Evolutionary conservation across 495 filamentous ascomycete species (phyloP).

Genomic region (Aspergillus kassunensis): DNA sequence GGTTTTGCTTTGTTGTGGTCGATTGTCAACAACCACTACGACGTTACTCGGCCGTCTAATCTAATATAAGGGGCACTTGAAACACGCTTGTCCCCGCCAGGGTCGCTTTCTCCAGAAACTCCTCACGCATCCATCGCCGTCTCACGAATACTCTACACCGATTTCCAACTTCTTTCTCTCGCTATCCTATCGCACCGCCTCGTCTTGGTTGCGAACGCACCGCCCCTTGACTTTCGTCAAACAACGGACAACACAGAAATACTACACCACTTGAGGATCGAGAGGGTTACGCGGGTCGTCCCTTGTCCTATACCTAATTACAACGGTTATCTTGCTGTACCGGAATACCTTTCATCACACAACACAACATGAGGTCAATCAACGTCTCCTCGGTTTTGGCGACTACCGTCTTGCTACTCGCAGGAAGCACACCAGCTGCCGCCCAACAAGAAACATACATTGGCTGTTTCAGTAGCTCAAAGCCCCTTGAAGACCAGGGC

Average conservation of each 20-base stretch:
- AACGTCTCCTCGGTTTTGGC: constrained; percentile 26
- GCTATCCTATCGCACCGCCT: background rate
- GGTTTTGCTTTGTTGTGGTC: background rate
- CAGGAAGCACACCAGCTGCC: constrained; percentile 16
- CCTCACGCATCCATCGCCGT: constrained; percentile 10
- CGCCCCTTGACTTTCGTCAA: background rate
- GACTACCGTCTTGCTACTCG: constrained; percentile 28
- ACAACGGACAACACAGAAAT: background rate
- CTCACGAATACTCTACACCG: constrained; percentile 4
- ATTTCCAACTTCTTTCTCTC: constrained; percentile 2
- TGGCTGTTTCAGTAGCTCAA: constrained; percentile 32
- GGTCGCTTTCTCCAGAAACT: constrained; percentile 8
- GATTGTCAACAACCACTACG: constrained; percentile 7
- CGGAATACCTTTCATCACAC: constrained; percentile 1
- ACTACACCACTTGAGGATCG: constrained; percentile 14
- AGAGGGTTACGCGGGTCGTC: constrained; percentile 48
- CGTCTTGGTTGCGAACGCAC: background rate
- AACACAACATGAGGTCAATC: constrained; percentile 30
- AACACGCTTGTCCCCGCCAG: constrained; percentile 23
- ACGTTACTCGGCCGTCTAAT: constrained; percentile 11
- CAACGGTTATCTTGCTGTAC: constrained; percentile 14
- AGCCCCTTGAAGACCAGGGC: constrained; percentile 29
- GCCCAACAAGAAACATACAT: constrained; percentile 24
- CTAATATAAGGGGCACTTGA: constrained; percentile 23
- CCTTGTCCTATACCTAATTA: constrained; percentile 27